Evolutionary conservation across 345 rosid genomes (phyloP).

Genomic region (Eutrema yunnanense): DNA sequence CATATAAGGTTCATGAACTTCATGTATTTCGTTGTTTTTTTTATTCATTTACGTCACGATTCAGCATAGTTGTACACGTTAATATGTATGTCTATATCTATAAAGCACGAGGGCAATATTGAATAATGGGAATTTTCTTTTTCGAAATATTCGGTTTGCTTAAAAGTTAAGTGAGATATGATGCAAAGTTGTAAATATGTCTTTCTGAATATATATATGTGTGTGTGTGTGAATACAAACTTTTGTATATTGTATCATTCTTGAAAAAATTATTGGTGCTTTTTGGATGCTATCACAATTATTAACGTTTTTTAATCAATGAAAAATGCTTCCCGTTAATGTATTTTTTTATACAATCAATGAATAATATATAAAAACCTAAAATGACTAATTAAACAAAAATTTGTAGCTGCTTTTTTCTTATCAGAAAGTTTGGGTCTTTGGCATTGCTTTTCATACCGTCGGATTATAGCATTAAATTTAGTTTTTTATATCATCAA

Average conservation of each 20-base stretch:
- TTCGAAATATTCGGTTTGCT: constrained; percentile 3
- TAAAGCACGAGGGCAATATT: not conserved
- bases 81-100: not conserved
- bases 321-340: not conserved
- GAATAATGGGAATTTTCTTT: not conserved
- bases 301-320: not conserved
- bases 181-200: constrained; percentile 10
- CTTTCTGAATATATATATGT: too few species aligned
- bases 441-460: too few species aligned
- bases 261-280: not conserved
- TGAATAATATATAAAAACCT: too few species aligned
- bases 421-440: too few species aligned
- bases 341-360: not conserved
- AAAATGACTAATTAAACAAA: too few species aligned
- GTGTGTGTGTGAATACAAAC: not conserved
- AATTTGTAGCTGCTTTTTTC: too few species aligned
- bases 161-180: constrained; percentile 9
- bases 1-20: constrained; percentile 25
- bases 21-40: not conserved
- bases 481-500: too few species aligned
- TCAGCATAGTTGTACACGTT: not conserved
- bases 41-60: constrained; percentile 4
- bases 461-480: too few species aligned
- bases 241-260: not conserved
- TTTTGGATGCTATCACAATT: not conserved